These are phyloP conservation scores for Amanita rimosa DNA, from an alignment of 768 basidiomycete species.

Conservation along the genomic window DNA sequence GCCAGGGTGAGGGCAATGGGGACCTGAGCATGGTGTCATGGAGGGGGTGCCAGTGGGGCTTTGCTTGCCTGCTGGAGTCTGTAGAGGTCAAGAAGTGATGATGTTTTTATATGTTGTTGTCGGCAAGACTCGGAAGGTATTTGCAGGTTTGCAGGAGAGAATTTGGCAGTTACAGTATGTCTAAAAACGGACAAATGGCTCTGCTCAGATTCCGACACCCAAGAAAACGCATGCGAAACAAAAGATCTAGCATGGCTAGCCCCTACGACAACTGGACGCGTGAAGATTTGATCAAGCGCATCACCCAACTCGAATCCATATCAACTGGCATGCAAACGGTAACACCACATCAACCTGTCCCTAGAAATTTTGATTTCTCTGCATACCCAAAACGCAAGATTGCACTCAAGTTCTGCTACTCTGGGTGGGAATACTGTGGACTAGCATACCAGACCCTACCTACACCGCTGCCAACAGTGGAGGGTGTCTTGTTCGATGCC, in stretches of 20 bases:
- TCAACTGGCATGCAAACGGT: slow-evolving; percentile 7
- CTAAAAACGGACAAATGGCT: too few species aligned
- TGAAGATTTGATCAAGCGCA: slow-evolving; percentile 58
- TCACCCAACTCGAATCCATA: slow-evolving; percentile 42
- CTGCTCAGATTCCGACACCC: background rate
- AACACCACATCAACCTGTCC: slow-evolving; percentile 11
- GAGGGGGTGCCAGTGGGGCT: too few species aligned
- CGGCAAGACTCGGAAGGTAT: too few species aligned
- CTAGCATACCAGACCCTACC: slow-evolving; percentile 68
- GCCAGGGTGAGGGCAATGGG: too few species aligned
- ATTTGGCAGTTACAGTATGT: too few species aligned
- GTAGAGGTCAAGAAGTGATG: too few species aligned
- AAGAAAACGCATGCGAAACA: background rate
- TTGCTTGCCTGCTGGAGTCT: too few species aligned
- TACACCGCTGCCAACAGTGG: slow-evolving; percentile 82
- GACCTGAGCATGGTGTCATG: too few species aligned
- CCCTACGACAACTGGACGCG: slow-evolving; percentile 28
- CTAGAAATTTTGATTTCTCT: slow-evolving; percentile 46
- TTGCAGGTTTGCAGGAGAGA: too few species aligned
- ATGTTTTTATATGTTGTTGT: too few species aligned
- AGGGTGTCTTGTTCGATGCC: slow-evolving; percentile 74
- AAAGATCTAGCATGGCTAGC: background rate
- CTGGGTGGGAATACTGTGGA: slow-evolving; percentile 88
- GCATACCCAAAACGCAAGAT: slow-evolving; percentile 77
- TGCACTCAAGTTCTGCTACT: slow-evolving; percentile 87